phyloP scores from a whole-genome alignment of 495 filamentous ascomycete species.

The Neurospora tetrasperma region DNA sequence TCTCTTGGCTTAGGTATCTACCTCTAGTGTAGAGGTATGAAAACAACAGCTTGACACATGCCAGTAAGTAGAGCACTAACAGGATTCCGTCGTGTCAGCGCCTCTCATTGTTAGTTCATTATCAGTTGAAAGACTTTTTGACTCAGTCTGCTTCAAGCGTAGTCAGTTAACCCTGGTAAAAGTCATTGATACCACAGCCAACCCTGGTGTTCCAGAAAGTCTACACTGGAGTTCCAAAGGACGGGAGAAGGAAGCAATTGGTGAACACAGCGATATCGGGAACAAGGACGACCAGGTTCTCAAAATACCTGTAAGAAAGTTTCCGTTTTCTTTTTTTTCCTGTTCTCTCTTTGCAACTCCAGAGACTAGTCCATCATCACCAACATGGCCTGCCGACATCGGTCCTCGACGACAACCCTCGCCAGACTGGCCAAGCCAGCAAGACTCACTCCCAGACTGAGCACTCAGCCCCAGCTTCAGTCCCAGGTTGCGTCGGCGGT shows the following conservation, averaged over 20 bases:
- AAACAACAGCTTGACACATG: background rate
- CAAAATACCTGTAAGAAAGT: background rate
- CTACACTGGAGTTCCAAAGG: background rate
- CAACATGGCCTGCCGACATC: constrained; percentile 18
- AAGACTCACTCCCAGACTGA: background rate
- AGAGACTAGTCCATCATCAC: background rate
- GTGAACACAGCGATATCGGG: background rate
- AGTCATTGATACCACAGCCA: background rate
- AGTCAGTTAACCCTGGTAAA: background rate
- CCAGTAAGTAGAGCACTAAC: background rate
- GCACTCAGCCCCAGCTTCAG: constrained; percentile 7
- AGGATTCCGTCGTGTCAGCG: background rate
- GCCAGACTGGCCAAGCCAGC: constrained; percentile 8
- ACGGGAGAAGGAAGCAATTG: background rate
- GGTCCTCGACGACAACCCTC: constrained; percentile 8
- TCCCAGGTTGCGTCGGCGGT: constrained; percentile 1
- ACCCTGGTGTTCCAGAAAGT: background rate
- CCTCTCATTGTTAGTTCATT: background rate
- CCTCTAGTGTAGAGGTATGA: too few species aligned
- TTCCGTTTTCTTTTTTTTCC: background rate
- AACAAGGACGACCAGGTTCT: background rate
- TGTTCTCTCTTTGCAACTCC: background rate
- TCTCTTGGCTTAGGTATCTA: too few species aligned
- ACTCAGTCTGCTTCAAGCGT: background rate
- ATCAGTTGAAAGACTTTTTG: background rate